phyloP scores from a whole-genome alignment of 1,284 basidiomycete genomes.

The Phenoliferia sp. region DNA sequence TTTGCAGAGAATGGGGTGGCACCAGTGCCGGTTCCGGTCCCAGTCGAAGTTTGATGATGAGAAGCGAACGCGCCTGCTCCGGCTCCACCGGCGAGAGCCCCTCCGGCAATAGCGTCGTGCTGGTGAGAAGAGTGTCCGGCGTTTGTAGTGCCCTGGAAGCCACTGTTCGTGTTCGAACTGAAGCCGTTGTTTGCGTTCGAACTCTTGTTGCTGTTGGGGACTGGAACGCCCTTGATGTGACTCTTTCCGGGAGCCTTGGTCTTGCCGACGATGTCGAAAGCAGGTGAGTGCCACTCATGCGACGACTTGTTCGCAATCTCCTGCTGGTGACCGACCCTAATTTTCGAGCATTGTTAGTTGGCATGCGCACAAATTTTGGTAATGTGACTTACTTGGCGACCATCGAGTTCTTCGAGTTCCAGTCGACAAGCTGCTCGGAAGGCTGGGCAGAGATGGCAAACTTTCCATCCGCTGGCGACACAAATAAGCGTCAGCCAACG shows the following conservation, averaged over 20 bases:
- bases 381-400: too few relatives aligned
- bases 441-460: conserved; percentile 43
- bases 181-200: neutral
- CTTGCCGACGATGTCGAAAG: neutral
- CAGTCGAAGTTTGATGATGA: too few relatives aligned
- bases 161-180: too few relatives aligned
- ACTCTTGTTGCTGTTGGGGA: neutral
- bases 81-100: too few relatives aligned
- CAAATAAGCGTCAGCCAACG: neutral
- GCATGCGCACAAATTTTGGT: too few relatives aligned
- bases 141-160: too few relatives aligned
- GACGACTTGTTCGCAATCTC: neutral
- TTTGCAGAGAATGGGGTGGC: too few relatives aligned
- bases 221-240: neutral
- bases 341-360: too few relatives aligned
- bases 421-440: conserved; percentile 54
- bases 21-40: too few relatives aligned
- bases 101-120: too few relatives aligned
- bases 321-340: neutral
- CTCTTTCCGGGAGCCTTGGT: neutral
- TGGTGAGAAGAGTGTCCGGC: too few relatives aligned
- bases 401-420: conserved; percentile 43
- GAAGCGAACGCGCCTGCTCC: too few relatives aligned
- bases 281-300: neutral
- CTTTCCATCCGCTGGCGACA: conserved; percentile 19